Evolutionary conservation across 441 rosid genomes (phyloP).

Genomic region (Aleurites moluccanus): DNA sequence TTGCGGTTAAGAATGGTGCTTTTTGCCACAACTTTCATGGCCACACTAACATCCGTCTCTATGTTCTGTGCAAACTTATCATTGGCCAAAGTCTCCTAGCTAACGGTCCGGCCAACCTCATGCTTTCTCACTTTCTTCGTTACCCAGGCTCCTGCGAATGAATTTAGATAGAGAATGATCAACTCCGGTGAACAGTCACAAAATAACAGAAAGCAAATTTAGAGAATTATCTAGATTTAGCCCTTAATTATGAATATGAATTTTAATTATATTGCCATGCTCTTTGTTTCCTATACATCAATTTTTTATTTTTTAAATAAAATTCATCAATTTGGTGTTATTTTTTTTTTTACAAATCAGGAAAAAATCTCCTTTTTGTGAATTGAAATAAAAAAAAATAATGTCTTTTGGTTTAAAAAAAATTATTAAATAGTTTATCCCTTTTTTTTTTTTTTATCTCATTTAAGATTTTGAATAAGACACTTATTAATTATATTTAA

Average conservation of each 20-base stretch:
- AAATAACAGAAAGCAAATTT: neutral
- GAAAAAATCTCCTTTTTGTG: too few species aligned
- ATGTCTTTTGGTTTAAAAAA: too few species aligned
- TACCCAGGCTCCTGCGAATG: conserved; percentile 4
- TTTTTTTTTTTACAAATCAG: too few species aligned
- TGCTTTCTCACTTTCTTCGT: conserved; percentile 72
- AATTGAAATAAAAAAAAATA: too few species aligned
- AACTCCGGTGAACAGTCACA: neutral
- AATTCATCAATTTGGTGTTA: too few species aligned
- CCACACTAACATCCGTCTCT: conserved; percentile 76
- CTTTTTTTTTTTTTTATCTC: too few species aligned
- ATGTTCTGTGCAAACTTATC: conserved; percentile 82
- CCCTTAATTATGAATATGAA: neutral
- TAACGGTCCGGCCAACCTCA: conserved; percentile 81
- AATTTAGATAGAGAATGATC: neutral
- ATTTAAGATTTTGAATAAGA: too few species aligned
- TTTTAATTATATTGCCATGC: too few species aligned
- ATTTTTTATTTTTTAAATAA: too few species aligned
- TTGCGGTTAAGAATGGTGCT: conserved; percentile 72
- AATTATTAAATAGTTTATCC: too few species aligned
- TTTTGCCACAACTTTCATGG: conserved; percentile 80
- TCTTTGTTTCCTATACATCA: neutral
- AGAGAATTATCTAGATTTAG: neutral
- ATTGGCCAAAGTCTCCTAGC: conserved; percentile 95
- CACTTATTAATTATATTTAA: too few species aligned